Base-by-base conservation (phyloP, 1,284 basidiomycete genomes). In the Bondarzewia mesenterica region DNA sequence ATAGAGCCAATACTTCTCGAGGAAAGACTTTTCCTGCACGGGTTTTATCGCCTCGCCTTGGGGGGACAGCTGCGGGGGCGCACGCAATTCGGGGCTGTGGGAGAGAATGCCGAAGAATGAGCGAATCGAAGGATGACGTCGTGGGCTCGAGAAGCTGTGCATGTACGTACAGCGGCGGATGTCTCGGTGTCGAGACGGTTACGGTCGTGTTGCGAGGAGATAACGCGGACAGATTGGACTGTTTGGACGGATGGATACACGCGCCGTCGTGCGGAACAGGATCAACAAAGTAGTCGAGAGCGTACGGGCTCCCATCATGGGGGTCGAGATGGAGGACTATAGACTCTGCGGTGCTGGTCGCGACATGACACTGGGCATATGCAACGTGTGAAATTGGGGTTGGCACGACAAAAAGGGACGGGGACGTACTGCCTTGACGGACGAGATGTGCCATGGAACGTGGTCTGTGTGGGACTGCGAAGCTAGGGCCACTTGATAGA, bases 1-100 rank as follows among this genome's bases (percentile, higher is more conserved):
- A 58, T 91, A 90, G 64, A 93, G 69, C 89, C 91, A 93, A 65
- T 93, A 93, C 65, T 93, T 93, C 60, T 90, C 85, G 32, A 93
- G 52, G 65, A 93, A 90, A 7, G 78, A 70, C 66, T 92, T 87
- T 61, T 90, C 89, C 1, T 75, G 74, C 21, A 69, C 64, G 0
- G 83, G 78, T 47, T 72, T 64, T 22, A 82, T 70, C 18, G 78
- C 75, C 57, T 80, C 72, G 47, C 90, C 89, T 61, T 78, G 73
- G 26, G 74, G 68, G 18, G 78, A 80, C 50, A 91, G 63, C 1
- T 76, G 77, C 12, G 84, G 83, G 12, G 87, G 85, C 0, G 73
- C 67, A 46, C 77, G 75, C 38, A 89, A 69, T 50, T 77, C 74
- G 41, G 85, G 84, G 47, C 86, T 90, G 58, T 41, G 36, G 47